Evolutionary conservation across 345 rosid species (phyloP).

Genomic region (Noccaea bulbosa): DNA sequence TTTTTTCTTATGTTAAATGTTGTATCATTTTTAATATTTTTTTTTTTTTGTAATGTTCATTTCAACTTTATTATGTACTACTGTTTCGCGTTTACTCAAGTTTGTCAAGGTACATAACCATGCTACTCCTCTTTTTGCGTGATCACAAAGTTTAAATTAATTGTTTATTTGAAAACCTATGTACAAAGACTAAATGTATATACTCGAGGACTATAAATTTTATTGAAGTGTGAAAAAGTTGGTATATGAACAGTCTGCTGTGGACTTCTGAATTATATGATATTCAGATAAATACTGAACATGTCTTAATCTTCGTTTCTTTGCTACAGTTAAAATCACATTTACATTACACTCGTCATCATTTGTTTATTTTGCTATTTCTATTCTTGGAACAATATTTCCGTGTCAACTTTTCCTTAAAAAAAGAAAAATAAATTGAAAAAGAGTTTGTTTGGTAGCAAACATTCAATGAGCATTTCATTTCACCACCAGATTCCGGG

Average conservation of each 20-base stretch:
- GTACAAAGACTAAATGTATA: neutral
- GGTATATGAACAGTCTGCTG: conserved; percentile 25
- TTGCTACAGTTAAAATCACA: conserved; percentile 4
- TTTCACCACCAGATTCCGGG: conserved; percentile 36
- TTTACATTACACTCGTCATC: conserved; percentile 18
- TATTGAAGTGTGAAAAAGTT: conserved; percentile 18
- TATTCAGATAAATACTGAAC: conserved; percentile 27
- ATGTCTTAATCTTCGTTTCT: conserved; percentile 35
- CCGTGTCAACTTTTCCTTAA: neutral
- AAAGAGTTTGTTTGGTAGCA: conserved; percentile 44
- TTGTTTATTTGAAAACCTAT: conserved; percentile 1
- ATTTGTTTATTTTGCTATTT: neutral
- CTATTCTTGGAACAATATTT: conserved; percentile 14
- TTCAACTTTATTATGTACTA: conserved; percentile 12
- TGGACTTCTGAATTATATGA: conserved; percentile 11
- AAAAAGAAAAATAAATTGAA: conserved; percentile 3
- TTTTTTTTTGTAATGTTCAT: conserved; percentile 27
- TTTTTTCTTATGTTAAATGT: conserved; percentile 19
- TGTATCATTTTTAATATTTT: conserved; percentile 24
- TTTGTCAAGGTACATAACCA: conserved; percentile 2
- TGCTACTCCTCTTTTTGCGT: conserved; percentile 20
- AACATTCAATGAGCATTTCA: conserved; percentile 46
- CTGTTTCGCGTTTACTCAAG: conserved; percentile 28
- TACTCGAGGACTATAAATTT: conserved; percentile 3
- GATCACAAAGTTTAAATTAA: neutral